Conservation (phyloP, 2,329 filamentous ascomycete species). For the Ilyonectria robusta region DNA sequence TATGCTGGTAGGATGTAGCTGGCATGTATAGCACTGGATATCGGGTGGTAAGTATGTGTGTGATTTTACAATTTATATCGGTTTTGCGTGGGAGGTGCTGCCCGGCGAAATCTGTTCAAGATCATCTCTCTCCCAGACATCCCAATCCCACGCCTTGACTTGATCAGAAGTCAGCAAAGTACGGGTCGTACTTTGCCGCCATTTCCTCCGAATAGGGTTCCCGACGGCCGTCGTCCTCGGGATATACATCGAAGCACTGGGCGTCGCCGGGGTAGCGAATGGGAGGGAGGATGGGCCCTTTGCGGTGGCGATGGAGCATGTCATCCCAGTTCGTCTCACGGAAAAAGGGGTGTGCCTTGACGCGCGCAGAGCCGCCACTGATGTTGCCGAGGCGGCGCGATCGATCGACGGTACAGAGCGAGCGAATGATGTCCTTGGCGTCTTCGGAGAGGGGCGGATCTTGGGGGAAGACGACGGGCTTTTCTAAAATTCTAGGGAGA, state of each 20-base stretch:
- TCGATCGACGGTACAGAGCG: constrained; percentile 84
- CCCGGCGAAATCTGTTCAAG: not conserved
- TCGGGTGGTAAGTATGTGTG: not conserved
- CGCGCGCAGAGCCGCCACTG: constrained; percentile 77
- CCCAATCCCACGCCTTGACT: not conserved
- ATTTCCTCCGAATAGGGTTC: constrained; percentile 80
- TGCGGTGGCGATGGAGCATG: constrained; percentile 73
- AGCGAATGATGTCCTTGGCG: constrained; percentile 81
- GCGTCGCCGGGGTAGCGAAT: constrained; percentile 81
- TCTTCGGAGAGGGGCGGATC: constrained; percentile 75
- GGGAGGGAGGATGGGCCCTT: constrained; percentile 83
- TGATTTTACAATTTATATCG: not conserved
- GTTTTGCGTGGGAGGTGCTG: not conserved
- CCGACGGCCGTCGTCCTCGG: constrained; percentile 78
- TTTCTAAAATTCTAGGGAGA: constrained; percentile 78
- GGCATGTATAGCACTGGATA: not conserved
- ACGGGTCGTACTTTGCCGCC: constrained; percentile 76
- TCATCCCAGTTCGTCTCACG: constrained; percentile 80
- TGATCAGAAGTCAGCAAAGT: constrained; percentile 75
- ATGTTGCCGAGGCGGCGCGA: constrained; percentile 85
- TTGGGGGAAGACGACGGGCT: constrained; percentile 80
- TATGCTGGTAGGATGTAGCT: not conserved
- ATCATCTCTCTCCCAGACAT: not conserved
- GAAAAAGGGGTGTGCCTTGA: constrained; percentile 86
- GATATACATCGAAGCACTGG: constrained; percentile 86